A percentile compares a stretch with the other conserved stretches of the same genome.
These are phyloP conservation scores for Malbranchea cinnamomea DNA, from an alignment of 2,329 filamentous ascomycete genomes.

Conservation along the genomic window DNA sequence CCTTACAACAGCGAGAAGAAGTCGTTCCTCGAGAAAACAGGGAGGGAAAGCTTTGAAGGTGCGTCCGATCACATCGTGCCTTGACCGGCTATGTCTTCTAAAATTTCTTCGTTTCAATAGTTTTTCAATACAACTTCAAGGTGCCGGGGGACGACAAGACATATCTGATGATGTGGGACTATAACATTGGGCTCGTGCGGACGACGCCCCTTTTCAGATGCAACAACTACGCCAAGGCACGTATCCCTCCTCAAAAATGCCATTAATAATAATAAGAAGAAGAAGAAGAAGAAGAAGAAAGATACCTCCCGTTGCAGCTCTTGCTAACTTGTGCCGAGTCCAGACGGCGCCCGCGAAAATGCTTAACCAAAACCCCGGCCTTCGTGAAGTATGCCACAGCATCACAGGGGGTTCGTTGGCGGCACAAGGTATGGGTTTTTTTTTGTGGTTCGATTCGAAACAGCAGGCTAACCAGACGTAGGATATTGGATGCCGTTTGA, in stretches of 20 bases:
- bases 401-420: constrained; percentile 85
- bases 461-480: constrained; percentile 25
- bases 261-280: too few relatives aligned
- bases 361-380: constrained; percentile 59
- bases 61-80: not conserved
- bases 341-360: constrained; percentile 84
- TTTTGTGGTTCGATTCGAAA: constrained; percentile 1
- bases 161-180: constrained; percentile 89
- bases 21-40: constrained; percentile 71
- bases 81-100: not conserved
- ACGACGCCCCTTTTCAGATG: constrained; percentile 94
- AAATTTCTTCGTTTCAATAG: constrained; percentile 28
- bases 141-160: constrained; percentile 50
- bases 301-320: not conserved
- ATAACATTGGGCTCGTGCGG: constrained; percentile 81
- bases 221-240: constrained; percentile 71
- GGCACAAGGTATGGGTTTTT: constrained; percentile 58
- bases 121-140: constrained; percentile 72
- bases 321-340: not conserved
- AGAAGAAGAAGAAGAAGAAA: too few relatives aligned
- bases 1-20: constrained; percentile 95
- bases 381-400: constrained; percentile 81
- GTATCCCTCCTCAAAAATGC: constrained; percentile 18
- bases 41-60: constrained; percentile 46
- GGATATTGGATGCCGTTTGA: constrained; percentile 94